These are phyloP conservation scores for Ceraceosorus guamensis DNA, from an alignment of 1,284 basidiomycete genomes.

Conservation along the genomic window DNA sequence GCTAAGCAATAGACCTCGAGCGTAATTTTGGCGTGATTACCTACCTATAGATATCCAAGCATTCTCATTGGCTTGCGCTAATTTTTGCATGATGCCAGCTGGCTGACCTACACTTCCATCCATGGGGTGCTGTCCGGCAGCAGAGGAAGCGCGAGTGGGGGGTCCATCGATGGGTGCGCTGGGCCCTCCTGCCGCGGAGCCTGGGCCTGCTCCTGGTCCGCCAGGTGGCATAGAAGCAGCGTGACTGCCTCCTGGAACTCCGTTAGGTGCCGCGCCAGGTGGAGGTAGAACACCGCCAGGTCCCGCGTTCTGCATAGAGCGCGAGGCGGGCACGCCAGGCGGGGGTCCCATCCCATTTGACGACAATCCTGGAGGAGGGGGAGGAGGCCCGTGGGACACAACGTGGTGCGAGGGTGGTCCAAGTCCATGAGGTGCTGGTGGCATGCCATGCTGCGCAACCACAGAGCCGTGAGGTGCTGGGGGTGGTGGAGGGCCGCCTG, in stretches of 20 bases:
- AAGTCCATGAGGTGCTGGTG: neutral
- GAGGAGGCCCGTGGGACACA: neutral
- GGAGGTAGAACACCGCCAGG: neutral
- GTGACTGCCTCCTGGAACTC: too few species aligned
- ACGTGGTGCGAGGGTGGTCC: neutral
- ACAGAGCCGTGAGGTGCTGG: neutral
- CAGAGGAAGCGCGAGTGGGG: neutral
- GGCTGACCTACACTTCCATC: neutral
- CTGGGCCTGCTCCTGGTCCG: neutral
- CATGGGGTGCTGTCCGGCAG: neutral
- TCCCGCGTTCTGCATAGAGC: neutral
- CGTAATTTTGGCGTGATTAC: neutral
- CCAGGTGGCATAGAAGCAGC: neutral
- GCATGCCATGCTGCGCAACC: neutral
- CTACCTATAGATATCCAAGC: slow-evolving; percentile 37
- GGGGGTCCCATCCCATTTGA: neutral
- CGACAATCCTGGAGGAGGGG: neutral
- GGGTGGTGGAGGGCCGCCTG: neutral
- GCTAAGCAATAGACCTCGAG: neutral
- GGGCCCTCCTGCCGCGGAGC: too few species aligned
- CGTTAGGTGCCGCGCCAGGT: neutral
- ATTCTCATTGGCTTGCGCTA: slow-evolving; percentile 38
- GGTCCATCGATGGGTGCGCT: neutral
- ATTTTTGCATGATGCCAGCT: slow-evolving; percentile 23
- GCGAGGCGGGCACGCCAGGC: neutral